phyloP scores from a whole-genome alignment of 495 filamentous ascomycete species.

The Penicillium malachiteum region DNA sequence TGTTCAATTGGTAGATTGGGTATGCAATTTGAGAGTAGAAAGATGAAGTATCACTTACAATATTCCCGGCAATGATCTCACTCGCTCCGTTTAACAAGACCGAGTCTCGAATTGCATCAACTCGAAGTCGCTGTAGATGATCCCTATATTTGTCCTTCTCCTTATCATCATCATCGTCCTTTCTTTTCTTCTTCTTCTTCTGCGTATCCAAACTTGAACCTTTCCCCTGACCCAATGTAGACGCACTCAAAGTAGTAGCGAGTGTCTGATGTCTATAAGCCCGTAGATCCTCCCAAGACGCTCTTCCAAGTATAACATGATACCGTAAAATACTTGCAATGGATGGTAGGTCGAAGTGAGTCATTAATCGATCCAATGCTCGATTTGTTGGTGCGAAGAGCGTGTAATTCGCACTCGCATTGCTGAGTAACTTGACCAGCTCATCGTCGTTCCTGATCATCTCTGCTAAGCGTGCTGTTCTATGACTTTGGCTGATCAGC shows the following conservation, averaged over 20 bases:
- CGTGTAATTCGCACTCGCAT: conserved; percentile 68
- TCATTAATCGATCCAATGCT: conserved; percentile 68
- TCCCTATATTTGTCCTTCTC: conserved; percentile 22
- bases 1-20: no score
- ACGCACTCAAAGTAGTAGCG: conserved; percentile 59
- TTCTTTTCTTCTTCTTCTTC: background rate
- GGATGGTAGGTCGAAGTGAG: conserved; percentile 38
- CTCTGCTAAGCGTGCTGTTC: conserved; percentile 72
- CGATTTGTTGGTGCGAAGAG: conserved; percentile 76
- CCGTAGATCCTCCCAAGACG: background rate
- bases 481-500: conserved; percentile 67
- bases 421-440: conserved; percentile 67
- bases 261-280: conserved; percentile 58
- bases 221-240: conserved; percentile 43
- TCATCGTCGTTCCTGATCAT: conserved; percentile 69
- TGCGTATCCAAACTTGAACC: background rate
- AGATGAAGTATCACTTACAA: conserved; percentile 42
- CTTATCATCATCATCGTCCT: background rate
- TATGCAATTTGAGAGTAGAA: background rate
- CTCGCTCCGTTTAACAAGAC: conserved; percentile 72
- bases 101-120: conserved; percentile 54
- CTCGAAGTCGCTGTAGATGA: conserved; percentile 65
- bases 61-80: conserved; percentile 61
- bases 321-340: conserved; percentile 71
- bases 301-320: conserved; percentile 66